These are phyloP conservation scores for Colletotrichum coccodes DNA, from an alignment of 2,329 filamentous ascomycete genomes.

Conservation along the genomic window DNA sequence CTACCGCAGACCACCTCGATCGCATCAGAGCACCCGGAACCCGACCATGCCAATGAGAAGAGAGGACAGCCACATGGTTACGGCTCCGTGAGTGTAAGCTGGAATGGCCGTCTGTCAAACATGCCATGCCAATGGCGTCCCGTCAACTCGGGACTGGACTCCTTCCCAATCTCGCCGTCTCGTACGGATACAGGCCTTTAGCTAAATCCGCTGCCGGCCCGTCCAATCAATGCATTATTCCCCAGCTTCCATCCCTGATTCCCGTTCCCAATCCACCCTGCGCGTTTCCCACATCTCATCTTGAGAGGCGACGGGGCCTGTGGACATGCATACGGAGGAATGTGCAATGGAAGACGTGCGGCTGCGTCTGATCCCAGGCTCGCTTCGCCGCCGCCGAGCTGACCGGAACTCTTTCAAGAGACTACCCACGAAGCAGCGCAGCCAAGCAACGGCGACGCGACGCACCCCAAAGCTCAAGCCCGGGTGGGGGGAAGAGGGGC, in stretches of 20 bases:
- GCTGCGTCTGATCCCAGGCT: conserved; percentile 21
- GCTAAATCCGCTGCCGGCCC: background rate
- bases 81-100: background rate
- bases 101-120: background rate
- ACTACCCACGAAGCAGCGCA: background rate
- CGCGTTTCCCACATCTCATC: background rate
- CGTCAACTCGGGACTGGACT: too few relatives aligned
- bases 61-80: background rate
- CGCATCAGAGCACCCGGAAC: background rate
- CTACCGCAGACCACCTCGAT: background rate
- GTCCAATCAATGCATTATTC: background rate
- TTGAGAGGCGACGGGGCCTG: background rate
- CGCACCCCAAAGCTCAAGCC: background rate
- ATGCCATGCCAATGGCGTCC: background rate
- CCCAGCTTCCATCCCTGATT: background rate
- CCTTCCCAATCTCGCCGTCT: background rate
- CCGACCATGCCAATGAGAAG: background rate
- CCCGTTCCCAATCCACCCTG: background rate
- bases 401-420: background rate
- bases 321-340: conserved; percentile 7
- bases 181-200: background rate
- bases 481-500: background rate
- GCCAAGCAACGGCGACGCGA: background rate
- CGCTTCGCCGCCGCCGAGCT: conserved; percentile 16
- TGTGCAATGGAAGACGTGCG: background rate